These are phyloP conservation scores for Leptodontidium sp. DNA, from an alignment of 2,329 filamentous ascomycete species.

Conservation along the genomic window DNA sequence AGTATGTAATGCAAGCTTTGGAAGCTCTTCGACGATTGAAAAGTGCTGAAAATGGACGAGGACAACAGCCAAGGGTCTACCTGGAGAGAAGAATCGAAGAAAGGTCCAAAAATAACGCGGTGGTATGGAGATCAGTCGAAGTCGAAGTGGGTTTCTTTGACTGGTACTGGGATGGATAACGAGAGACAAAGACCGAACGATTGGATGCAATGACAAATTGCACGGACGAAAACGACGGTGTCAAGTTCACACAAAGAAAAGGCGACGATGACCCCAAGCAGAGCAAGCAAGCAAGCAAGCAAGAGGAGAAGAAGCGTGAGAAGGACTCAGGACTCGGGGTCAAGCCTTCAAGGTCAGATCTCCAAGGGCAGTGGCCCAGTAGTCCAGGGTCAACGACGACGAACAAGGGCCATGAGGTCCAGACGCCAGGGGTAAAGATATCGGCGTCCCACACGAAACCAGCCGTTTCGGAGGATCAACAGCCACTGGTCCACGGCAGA, in stretches of 20 bases:
- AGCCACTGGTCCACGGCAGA: slow-evolving; percentile 24
- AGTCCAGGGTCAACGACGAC: background rate
- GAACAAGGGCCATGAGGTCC: background rate
- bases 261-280: slow-evolving; percentile 11
- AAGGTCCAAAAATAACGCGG: slow-evolving; percentile 17
- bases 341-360: slow-evolving; percentile 14
- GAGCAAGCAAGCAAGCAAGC: slow-evolving; percentile 14
- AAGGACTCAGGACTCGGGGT: slow-evolving; percentile 18
- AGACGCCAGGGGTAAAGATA: slow-evolving; percentile 20
- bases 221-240: slow-evolving; percentile 29
- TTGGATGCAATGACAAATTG: slow-evolving; percentile 17
- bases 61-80: slow-evolving; percentile 65
- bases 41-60: slow-evolving; percentile 28
- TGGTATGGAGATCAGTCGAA: background rate
- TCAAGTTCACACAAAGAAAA: slow-evolving; percentile 24
- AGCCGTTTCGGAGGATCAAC: slow-evolving; percentile 24
- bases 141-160: slow-evolving; percentile 15
- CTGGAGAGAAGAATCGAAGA: slow-evolving; percentile 59
- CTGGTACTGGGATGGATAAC: background rate
- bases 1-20: slow-evolving; percentile 18
- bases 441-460: slow-evolving; percentile 30
- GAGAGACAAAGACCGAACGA: slow-evolving; percentile 19
- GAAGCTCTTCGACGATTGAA: slow-evolving; percentile 11
- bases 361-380: background rate
- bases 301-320: slow-evolving; percentile 13